Evolutionary conservation across 2,329 filamentous ascomycete species (phyloP), one percentile per base, ranked within the genome.

Genomic region (Epicoccum nigrum): DNA sequence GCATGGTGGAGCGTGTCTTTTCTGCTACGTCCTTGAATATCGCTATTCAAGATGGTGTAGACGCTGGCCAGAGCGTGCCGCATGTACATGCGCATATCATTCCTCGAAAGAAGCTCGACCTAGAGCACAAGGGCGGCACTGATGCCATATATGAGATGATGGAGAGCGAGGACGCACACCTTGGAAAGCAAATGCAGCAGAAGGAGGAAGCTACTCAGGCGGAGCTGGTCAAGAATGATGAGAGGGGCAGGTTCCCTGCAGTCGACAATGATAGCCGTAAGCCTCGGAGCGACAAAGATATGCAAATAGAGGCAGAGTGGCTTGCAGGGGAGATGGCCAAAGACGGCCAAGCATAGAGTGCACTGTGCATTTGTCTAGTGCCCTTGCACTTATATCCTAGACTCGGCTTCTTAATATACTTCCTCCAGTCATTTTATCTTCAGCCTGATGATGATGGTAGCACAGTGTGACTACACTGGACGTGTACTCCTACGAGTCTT

Each of bases 71-170:
- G 81, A 96, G 91, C 50, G 93, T 99, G 35, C 81, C 90, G 7
- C 94, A 99, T 76, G 86, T 97, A 12, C 94, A 99, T 76, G 89
- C 92, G 20, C 94, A 99, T 76, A 83, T 97, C 40, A 93, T 97
- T 45, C 92, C 92, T 16, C 79, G 92, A 28, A 78, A 78, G 51
- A 78, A 76, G 51, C 82, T 76, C 7, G 85, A 87, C 73, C 67
- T 86, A 31, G 80, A 85, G 45, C 69, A 81, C 71, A 69, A 77
- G 58, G 79, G 83, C 9, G 80, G 83, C 40, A 83, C 79, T 7
- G 92, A 96, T 74, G 84, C 83, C 54, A 83, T 99, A 43, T 97
- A 99, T 75, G 84, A 86, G 56, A 81, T 85, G 76, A 83, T 99
- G 79, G 90, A 96, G 65, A 83, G 83, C 21, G 89, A 96, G 74